phyloP scores from a whole-genome alignment of 2,329 filamentous ascomycete species.

The Colletotrichum plurivorum region DNA sequence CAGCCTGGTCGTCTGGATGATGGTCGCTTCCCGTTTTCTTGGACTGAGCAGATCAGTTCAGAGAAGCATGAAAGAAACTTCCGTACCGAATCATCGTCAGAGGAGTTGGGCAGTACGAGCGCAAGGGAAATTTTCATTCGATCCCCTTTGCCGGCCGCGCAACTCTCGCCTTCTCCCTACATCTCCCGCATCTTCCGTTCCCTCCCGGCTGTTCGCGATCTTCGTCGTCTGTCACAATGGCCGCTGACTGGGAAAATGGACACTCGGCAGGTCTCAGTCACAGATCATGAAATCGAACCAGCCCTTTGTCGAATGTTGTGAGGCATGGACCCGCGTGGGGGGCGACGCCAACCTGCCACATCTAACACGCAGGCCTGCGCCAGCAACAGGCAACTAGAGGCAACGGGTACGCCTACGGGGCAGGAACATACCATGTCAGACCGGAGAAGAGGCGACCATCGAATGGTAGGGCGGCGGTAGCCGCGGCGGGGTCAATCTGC shows the following conservation, averaged over 20 bases:
- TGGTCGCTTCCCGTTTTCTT: slow-evolving; percentile 22
- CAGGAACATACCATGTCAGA: slow-evolving; percentile 24
- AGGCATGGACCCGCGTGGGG: slow-evolving; percentile 35
- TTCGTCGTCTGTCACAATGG: slow-evolving; percentile 11
- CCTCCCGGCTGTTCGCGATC: slow-evolving; percentile 11
- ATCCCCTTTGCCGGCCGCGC: slow-evolving; percentile 2
- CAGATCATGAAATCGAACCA: slow-evolving; percentile 17
- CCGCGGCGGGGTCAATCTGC: neutral
- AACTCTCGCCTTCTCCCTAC: slow-evolving; percentile 28
- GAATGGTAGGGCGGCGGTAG: slow-evolving; percentile 32
- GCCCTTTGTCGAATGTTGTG: slow-evolving; percentile 29
- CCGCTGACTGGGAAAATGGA: slow-evolving; percentile 5
- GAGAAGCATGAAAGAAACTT: too few relatives aligned
- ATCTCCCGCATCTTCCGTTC: slow-evolving; percentile 15
- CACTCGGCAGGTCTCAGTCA: slow-evolving; percentile 19
- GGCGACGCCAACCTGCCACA: neutral
- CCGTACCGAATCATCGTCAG: too few relatives aligned
- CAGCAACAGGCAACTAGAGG: neutral
- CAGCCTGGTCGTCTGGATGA: slow-evolving; percentile 18
- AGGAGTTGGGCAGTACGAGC: too few relatives aligned
- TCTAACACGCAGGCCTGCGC: too few relatives aligned
- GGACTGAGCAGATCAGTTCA: neutral
- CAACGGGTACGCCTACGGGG: slow-evolving; percentile 13
- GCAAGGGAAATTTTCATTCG: neutral
- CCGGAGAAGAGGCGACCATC: slow-evolving; percentile 22